These are phyloP conservation scores for Athelia sp. DNA, from an alignment of 1,284 basidiomycete species.

Conservation along the genomic window DNA sequence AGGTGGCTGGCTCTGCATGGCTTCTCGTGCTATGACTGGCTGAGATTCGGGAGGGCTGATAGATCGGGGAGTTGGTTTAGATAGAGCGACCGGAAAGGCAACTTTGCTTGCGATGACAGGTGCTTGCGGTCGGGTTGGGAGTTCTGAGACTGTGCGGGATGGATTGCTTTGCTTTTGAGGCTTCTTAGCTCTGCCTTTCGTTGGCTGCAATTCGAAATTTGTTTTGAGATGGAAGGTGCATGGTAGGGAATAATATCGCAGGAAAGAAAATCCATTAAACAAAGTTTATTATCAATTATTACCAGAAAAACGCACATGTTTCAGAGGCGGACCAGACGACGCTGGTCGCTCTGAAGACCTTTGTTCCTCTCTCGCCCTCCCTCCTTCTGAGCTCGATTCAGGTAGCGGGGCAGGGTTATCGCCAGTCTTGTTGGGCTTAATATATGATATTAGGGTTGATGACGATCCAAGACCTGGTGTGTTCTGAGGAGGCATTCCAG, in stretches of 20 bases:
- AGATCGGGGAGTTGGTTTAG: no score
- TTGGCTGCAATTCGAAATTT: slow-evolving; percentile 44
- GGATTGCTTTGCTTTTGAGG: slow-evolving; percentile 44
- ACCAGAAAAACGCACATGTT: slow-evolving; percentile 80
- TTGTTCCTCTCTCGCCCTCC: slow-evolving; percentile 16
- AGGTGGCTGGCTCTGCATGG: neutral
- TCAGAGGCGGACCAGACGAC: slow-evolving; percentile 56
- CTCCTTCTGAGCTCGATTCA: slow-evolving; percentile 12
- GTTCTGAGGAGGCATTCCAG: slow-evolving; percentile 7
- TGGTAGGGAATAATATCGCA: slow-evolving; percentile 21
- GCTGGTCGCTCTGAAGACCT: slow-evolving; percentile 31
- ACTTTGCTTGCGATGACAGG: neutral
- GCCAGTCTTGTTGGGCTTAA: slow-evolving; percentile 46
- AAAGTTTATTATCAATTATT: slow-evolving; percentile 36
- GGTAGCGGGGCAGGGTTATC: slow-evolving; percentile 26
- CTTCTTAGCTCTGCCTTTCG: slow-evolving; percentile 62
- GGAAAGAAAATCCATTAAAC: slow-evolving; percentile 32
- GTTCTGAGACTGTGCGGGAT: neutral
- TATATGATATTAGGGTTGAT: slow-evolving; percentile 45
- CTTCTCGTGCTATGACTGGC: neutral
- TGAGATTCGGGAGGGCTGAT: neutral
- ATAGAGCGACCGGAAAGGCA: neutral
- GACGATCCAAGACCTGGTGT: slow-evolving; percentile 37
- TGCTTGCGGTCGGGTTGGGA: neutral
- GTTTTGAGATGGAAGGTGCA: slow-evolving; percentile 20